Evolutionary conservation across 2,329 filamentous ascomycete species (phyloP).

Genomic region (Pestalotiopsis sp.): DNA sequence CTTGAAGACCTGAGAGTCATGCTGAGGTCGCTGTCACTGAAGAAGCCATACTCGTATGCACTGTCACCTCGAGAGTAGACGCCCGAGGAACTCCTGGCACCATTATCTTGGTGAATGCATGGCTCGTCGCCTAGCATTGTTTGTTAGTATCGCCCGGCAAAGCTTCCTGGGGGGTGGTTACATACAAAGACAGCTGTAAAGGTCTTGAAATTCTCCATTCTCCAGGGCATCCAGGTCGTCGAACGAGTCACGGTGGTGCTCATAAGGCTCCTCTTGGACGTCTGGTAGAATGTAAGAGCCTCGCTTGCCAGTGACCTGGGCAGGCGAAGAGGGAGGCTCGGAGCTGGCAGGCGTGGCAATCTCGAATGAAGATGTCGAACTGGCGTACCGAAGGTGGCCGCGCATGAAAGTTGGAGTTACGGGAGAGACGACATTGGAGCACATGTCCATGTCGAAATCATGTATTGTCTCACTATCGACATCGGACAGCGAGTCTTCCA

Average conservation of each 20-base stretch:
- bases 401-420: slow-evolving; percentile 70
- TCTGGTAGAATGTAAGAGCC: slow-evolving; percentile 73
- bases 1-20: slow-evolving; percentile 47
- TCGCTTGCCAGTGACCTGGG: slow-evolving; percentile 46
- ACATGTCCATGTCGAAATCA: slow-evolving; percentile 44
- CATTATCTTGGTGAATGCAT: slow-evolving; percentile 55
- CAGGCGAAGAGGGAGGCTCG: slow-evolving; percentile 58
- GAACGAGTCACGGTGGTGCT: slow-evolving; percentile 56
- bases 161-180: slow-evolving; percentile 23
- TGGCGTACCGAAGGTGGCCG: slow-evolving; percentile 65
- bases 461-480: slow-evolving; percentile 41
- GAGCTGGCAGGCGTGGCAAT: slow-evolving; percentile 50
- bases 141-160: slow-evolving; percentile 1
- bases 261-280: slow-evolving; percentile 79
- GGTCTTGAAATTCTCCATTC: slow-evolving; percentile 41
- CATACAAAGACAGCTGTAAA: slow-evolving; percentile 76
- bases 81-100: slow-evolving; percentile 36
- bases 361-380: slow-evolving; percentile 78
- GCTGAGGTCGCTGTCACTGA: slow-evolving; percentile 62
- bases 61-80: slow-evolving; percentile 45
- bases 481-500: slow-evolving; percentile 26
- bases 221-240: slow-evolving; percentile 52
- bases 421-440: slow-evolving; percentile 69
- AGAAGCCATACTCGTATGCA: slow-evolving; percentile 67
- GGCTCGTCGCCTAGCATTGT: slow-evolving; percentile 56